Evolutionary conservation across 768 basidiomycete species (phyloP), one percentile per base, ranked within the genome.

Genomic region (Suillus luteus): DNA sequence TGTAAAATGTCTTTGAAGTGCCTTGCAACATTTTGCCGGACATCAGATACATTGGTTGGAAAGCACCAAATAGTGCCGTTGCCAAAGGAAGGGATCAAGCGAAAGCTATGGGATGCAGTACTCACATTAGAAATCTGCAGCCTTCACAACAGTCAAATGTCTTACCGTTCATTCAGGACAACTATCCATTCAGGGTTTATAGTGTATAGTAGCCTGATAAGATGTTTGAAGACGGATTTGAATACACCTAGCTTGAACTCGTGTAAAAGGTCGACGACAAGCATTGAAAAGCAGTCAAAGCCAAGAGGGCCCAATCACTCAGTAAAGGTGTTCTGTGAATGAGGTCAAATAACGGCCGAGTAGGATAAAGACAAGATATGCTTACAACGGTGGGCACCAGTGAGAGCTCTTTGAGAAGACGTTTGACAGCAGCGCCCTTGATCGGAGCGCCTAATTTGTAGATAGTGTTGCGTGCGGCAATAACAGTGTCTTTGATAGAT

Each of bases 1-100:
- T 82, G 81, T 0, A 83, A 68, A 1, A 82, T 62, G 46, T 83
- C 80, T 57, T 82, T 78, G 59, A 77, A 83, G 54, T 83, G 77
- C 0, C 75, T 66, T 1, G 73, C 82, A 7, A 76, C 76, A 3
- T 76, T 60, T 37, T 78, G 73, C 44, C 75, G 76, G 72, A 80
- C 73, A 17, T 74, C 74, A 0, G 77, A 74, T 0, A 75, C 70
- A 63, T 81, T 79, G 0, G 52, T 57, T 19, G 66, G 55, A 60
- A 83, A 82, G 12, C 66, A 60, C 0, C 76, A 71, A 9, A 83
- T 83, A 0, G 76, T 74, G 7, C 65, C 55, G 4, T 61, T 49
- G 0, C 73, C 74, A 55, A 77, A 77, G 5, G 67, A 38, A 2
- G 64, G 61, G 19, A 70, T 68, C 0, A 38, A 24, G 6, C 41